Evolutionary conservation across 768 basidiomycete genomes (phyloP), one percentile per base, ranked within the genome.

Genomic region (Naganishia onofrii): DNA sequence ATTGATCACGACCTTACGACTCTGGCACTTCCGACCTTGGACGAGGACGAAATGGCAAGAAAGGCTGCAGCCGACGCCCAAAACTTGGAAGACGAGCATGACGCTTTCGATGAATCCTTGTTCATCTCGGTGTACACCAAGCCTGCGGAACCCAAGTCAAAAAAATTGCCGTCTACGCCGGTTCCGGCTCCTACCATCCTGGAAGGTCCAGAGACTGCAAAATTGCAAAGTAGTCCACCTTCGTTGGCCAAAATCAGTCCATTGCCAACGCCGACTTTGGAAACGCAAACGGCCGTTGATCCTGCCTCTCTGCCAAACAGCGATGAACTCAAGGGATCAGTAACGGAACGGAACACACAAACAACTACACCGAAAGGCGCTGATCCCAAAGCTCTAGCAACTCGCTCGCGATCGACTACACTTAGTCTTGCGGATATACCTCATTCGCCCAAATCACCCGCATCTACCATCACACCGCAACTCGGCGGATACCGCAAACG

Each of bases 1-100:
- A 84, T 95, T 53, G 93, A 93, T 73, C 91, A 94, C 74, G 93
- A 95, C 74, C 89, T 96, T 34, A 87, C 92, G 26, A 89, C 91
- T 5, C 93, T 96, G 70, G 90, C 91, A 72, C 87, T 96, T 15
- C 93, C 94, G 1, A 66, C 76, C 13, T 71, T 80, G 21, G 76
- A 78, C 34, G 60, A 63, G 42, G 60, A 63, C 38, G 69, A 71
- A 9, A 65, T 32, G 48, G 56, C 38, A 17, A 48, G 48, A 28
- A 66, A 57, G 56, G 42, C 56, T 19, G 42, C 54, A 2, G 38
- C 53, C 5, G 54, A 54, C n/a, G 67, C 53, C 1, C 67, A 54
- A 26, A 54, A 57, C 32, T n/a, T 68, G 34, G 38, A 68, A 29
- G 36, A 56, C 31, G 55, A 66, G 31, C 65, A 51, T 23, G 34